Evolutionary conservation across 2,329 filamentous ascomycete genomes (phyloP), one percentile per base, ranked within the genome.

Genomic region (Fusarium anthophilum): DNA sequence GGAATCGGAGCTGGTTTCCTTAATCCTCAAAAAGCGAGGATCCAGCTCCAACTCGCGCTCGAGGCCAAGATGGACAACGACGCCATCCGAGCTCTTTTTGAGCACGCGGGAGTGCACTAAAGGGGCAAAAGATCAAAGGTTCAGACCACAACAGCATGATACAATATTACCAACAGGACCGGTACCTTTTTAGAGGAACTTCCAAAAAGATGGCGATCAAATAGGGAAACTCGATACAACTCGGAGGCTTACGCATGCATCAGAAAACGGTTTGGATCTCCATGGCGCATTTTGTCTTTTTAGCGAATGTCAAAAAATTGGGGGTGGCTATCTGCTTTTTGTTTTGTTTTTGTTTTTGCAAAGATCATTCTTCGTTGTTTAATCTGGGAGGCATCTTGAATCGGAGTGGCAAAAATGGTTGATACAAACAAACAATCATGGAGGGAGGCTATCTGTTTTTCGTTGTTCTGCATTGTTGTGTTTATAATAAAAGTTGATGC

Each of bases 11-110:
- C 84, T 53, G 88, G 88, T 0, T 88, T 87, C 67, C 83, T 89
- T 48, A 89, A 89, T 73, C 88, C 88, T 8, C 85, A 87, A 73
- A 89, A 90, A 79, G 84, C 86, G 37, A 84, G 87, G 47, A 84
- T 90, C 28, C 78, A 89, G 79, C 79, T 90, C 70, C 84, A 86
- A 76, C 80, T 86, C 22, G 83, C 81, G 55, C 78, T 79, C 54
- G 81, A 73, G 78, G 77, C 64, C 43, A 76, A 77, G 18, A 74
- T 81, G 66, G 73, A 74, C n/a, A 65, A 62, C 24, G 70, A 74
- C n/a, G 71, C 76, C 57, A 80, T 81, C 70, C 75, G 73, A 24
- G 65, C 66, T 45, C 63, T 79, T 18, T 82, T 82, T 66, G 79
- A 81, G 63, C 76, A 78, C 44, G 71, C 74, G 13, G 77, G 76